A percentile compares a stretch with the other conserved stretches of the same genome.
phyloP scores from a whole-genome alignment of 768 basidiomycete genomes.

The Tubosaeta sp. region DNA sequence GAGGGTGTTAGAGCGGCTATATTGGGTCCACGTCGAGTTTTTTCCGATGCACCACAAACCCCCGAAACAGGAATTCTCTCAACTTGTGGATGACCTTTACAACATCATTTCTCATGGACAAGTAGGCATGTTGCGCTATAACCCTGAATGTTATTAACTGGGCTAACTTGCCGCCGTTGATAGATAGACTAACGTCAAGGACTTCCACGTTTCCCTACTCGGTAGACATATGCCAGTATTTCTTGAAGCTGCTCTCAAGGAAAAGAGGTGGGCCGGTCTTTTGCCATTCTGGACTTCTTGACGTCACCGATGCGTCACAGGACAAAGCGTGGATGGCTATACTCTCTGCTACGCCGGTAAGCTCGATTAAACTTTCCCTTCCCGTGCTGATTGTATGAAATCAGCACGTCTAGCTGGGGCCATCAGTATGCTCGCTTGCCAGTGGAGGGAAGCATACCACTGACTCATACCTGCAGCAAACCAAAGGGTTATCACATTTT shows the following conservation, averaged over 20 bases:
- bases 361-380: constrained; percentile 13
- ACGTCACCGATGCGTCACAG: constrained; percentile 15
- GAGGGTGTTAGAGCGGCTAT: constrained; percentile 44
- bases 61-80: constrained; percentile 30
- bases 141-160: neutral
- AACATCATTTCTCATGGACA: constrained; percentile 52
- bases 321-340: constrained; percentile 39
- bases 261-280: constrained; percentile 37
- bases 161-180: constrained; percentile 8
- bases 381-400: neutral
- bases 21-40: constrained; percentile 61
- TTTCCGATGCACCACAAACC: constrained; percentile 59
- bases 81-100: constrained; percentile 45
- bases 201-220: constrained; percentile 59
- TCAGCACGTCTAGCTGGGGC: constrained; percentile 47
- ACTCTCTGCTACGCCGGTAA: constrained; percentile 42
- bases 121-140: constrained; percentile 37
- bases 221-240: constrained; percentile 41
- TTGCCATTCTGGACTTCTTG: neutral
- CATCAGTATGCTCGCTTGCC: constrained; percentile 36
- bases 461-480: constrained; percentile 32
- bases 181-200: constrained; percentile 58
- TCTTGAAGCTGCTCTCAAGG: constrained; percentile 45
- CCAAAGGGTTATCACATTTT: constrained; percentile 51
- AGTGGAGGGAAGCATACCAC: neutral